Base-by-base conservation (phyloP, 73 alveolate genomes). In the Stentor roeselii region DNA sequence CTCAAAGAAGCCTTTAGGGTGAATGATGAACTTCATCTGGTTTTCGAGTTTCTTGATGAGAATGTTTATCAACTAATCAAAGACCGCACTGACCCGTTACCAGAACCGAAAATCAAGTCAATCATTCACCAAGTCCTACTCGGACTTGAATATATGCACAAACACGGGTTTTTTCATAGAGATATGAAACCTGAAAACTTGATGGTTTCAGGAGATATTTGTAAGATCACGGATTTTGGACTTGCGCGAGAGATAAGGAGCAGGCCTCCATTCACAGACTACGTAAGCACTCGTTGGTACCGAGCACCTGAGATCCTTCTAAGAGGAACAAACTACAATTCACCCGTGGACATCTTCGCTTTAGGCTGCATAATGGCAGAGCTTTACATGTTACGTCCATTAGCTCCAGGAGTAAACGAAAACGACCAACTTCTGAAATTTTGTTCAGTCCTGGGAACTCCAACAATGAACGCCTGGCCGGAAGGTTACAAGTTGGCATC, bases 201-300 rank as follows among this genome's bases (percentile, higher is more conserved):
- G 75, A 86, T 96, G 83, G 93, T 93, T 42, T 87, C 96, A n/a
- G 96, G 97, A 40, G 99, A 98, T 39, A 96, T 96, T 41, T 98
- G 98, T 75, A 98, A 98, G 87, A 93, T 98, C 59, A 99, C 99
- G 0, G 99, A 98, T 92, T 98, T 98, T 91, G 99, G 99, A 42
- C 88, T 98, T 82, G 99, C 99, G 32, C 93, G 99, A 86, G 99
- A 98, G 75, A 96, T 97, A 75, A 90, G 99, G 60, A 91, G 99
- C 34, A 93, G 96, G n/a, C 99, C 99, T 3, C 99, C 99, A n/a
- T 97, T 94, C 86, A 98, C 99, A 58, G 99, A 98, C 78, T 98
- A 98, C 76, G 99, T 98, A 50, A 91, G 98, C 78, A 98, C 99
- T 21, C 88, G 99, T 82, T 98, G 99, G 99, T 98, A 97, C 86